Percentiles rank a stretch among this genome's conserved stretches.
phyloP scores from a whole-genome alignment of 1,284 basidiomycete species.

The Cutaneotrichosporon mucoides region DNA sequence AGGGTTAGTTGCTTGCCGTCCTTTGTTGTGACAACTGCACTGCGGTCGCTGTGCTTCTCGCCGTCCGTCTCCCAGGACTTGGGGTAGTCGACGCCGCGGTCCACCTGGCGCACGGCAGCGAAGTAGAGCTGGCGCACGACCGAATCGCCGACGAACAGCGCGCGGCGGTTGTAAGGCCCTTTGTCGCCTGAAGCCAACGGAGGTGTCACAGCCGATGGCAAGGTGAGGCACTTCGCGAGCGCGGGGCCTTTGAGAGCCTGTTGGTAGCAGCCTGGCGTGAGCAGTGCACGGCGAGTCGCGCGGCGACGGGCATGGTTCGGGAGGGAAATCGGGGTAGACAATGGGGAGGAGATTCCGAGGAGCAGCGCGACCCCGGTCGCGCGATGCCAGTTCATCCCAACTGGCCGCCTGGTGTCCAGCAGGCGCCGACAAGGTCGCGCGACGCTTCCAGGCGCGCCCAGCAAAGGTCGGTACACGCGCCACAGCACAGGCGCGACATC shows the following conservation, averaged over 20 bases:
- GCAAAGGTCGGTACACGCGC: too few species aligned
- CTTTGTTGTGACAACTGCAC: constrained; percentile 20
- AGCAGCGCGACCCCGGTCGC: too few species aligned
- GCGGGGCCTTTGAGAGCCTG: constrained; percentile 16
- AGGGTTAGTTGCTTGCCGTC: constrained; percentile 51
- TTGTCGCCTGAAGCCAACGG: background rate
- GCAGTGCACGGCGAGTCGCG: background rate
- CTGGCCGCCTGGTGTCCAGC: too few species aligned
- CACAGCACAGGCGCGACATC: too few species aligned
- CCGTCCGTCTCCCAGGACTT: constrained; percentile 45
- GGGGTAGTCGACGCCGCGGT: constrained; percentile 20
- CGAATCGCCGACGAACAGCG: constrained; percentile 82
- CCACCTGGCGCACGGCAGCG: constrained; percentile 58
- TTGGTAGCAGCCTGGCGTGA: constrained; percentile 32
- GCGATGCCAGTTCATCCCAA: too few species aligned
- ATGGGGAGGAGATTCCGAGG: too few species aligned
- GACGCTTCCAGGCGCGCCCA: too few species aligned
- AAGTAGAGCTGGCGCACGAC: constrained; percentile 74
- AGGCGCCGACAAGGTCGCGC: too few species aligned
- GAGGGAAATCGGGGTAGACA: too few species aligned
- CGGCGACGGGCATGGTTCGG: too few species aligned
- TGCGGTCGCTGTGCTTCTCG: constrained; percentile 65
- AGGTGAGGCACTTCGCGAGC: constrained; percentile 27
- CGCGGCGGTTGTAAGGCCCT: constrained; percentile 29
- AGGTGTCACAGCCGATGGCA: constrained; percentile 15